Base-by-base conservation (phyloP, 2,329 filamentous ascomycete species). In the Fusarium keratoplasticum region DNA sequence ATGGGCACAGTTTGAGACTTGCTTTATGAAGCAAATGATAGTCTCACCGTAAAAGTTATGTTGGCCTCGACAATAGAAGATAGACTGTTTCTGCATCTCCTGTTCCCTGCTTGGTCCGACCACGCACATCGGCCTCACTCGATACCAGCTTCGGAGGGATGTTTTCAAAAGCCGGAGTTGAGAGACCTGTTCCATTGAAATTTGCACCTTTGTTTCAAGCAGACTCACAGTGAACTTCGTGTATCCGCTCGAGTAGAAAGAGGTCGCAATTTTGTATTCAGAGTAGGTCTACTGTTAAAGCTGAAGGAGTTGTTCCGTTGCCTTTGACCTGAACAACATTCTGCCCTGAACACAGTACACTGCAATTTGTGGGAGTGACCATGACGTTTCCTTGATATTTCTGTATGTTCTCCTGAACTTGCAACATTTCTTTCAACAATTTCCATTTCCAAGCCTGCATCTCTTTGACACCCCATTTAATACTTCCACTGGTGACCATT, bases 401-500 rank as follows among this genome's bases (percentile, higher is more conserved):
- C 20, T 1, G 4, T 1, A 25, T 9, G 20, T 27, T 25, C 22
- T 10, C 14, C 22, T 47, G 5, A 47, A 47, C 14, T 2, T 22
- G 14, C 14, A 25, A 25, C 2, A 18, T 27, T 47, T 11, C 22
- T 47, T 47, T 25, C 22, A 25, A 10, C 16, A 52, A 11, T n/a
- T 7, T n/a, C 25, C 47, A 10, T 4, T 13, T 7, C 5, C 5
- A 13, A 25, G 2, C 33, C 25, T 64, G n/a, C n/a, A 27, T 44
- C 20, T 9, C 42, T 22, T 5, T 18, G 9, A 44, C 1, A 16
- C 4, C 14, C 4, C 14, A 18, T 25, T 4, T 68, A 73, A 5
- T 66, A 11, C 9, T 70, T 61, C 73, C 73, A 75, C 25, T 75
- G 73, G 4, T 68, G 18, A 0, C 73, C 73, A 6, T 69, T 72